A percentile compares a stretch with the other conserved stretches of the same genome.
phyloP scores from a whole-genome alignment of 805 yeast genomes.

The Cephaloascus fragrans region DNA sequence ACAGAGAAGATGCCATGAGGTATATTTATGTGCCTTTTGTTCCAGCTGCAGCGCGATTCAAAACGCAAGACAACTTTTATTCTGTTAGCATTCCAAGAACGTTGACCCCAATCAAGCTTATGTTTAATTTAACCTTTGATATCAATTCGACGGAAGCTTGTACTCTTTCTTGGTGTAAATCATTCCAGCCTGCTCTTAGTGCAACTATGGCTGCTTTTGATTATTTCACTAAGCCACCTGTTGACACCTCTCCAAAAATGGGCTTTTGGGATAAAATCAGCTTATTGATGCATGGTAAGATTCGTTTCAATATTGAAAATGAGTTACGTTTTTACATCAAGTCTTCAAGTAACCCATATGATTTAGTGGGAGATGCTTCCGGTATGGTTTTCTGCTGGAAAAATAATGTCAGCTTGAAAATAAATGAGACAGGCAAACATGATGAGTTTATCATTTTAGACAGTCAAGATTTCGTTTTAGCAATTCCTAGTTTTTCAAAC shows the following conservation, averaged over 20 bases:
- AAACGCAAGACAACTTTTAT: conserved; percentile 37
- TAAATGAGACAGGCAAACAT: conserved; percentile 41
- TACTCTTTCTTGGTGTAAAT: conserved; percentile 53
- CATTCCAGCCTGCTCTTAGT: conserved; percentile 50
- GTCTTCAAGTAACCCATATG: conserved; percentile 50
- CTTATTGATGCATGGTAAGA: conserved; percentile 41
- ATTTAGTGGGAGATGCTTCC: conserved; percentile 43
- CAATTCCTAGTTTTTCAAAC: conserved; percentile 39
- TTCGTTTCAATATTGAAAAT: conserved; percentile 34
- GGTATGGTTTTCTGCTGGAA: conserved; percentile 63
- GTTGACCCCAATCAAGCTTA: conserved; percentile 50
- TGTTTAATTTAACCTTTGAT: conserved; percentile 35
- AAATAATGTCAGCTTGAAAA: conserved; percentile 36
- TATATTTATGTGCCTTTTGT: conserved; percentile 49
- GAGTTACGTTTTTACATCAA: conserved; percentile 57
- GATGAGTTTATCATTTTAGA: conserved; percentile 42
- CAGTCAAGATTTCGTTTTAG: conserved; percentile 48
- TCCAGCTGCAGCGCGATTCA: conserved; percentile 24
- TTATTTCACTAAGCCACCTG: conserved; percentile 33
- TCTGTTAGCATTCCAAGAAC: conserved; percentile 53
- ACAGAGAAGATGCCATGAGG: conserved; percentile 32
- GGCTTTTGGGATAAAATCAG: conserved; percentile 49
- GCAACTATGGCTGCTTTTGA: conserved; percentile 34
- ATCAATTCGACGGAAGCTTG: conserved; percentile 39
- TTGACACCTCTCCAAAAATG: conserved; percentile 29